phyloP scores from a whole-genome alignment of 140 eudicot species.

The Cichorium intybus region DNA sequence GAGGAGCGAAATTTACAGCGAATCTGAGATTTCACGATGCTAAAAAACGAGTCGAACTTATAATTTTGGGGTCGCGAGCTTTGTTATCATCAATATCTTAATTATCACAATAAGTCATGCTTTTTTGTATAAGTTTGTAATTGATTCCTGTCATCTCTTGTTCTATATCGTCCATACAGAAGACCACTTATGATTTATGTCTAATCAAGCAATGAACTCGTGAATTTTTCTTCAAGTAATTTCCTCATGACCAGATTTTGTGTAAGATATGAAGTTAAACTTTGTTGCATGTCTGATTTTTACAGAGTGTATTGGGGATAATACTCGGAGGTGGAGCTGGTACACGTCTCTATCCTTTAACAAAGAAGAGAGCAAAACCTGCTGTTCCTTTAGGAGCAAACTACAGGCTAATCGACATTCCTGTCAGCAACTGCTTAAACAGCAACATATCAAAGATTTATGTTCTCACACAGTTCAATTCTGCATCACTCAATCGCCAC shows the following conservation, averaged over 20 bases:
- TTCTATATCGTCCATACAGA: too few species aligned
- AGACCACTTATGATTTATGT: too few species aligned
- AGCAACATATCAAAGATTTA: conserved; percentile 91
- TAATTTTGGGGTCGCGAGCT: neutral
- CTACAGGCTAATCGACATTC: conserved; percentile 94
- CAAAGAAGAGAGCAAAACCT: conserved; percentile 98
- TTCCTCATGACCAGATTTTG: conserved; percentile 8
- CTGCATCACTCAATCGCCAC: conserved; percentile 98
- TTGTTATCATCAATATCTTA: conserved; percentile 5
- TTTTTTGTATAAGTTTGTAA: neutral
- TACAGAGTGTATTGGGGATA: conserved; percentile 94
- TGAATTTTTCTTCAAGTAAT: neutral
- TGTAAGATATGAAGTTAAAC: neutral
- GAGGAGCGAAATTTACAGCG: neutral
- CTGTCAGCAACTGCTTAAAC: conserved; percentile 96
- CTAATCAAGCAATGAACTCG: too few species aligned
- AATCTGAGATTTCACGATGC: neutral
- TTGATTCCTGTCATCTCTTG: neutral
- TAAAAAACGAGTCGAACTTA: neutral
- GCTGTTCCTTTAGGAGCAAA: conserved; percentile 99
- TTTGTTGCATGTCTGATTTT: conserved; percentile 15
- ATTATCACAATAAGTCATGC: neutral
- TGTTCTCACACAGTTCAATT: conserved; percentile 93
- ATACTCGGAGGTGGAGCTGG: conserved; percentile 99
- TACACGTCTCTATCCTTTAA: conserved; percentile 93